Conservation (phyloP, 495 filamentous ascomycete species). For the Acidiella bohemica region DNA sequence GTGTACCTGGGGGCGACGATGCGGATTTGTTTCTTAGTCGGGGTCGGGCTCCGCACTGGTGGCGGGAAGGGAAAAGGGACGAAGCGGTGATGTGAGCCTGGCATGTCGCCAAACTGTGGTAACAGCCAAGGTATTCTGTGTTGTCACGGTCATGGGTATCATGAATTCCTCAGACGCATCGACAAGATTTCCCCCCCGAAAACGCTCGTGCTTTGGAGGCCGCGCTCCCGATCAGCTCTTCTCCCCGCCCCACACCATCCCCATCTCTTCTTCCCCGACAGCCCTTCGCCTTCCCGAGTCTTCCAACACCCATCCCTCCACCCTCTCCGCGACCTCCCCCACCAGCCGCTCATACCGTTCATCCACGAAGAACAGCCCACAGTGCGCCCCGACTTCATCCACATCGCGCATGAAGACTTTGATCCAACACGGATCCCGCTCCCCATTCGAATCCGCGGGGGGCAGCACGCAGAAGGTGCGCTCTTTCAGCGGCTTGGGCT, state of each 20-base stretch:
- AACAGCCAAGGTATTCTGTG: too few relatives aligned
- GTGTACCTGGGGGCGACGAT: slow-evolving; percentile 20
- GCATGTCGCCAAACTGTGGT: too few relatives aligned
- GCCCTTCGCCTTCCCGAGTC: too few relatives aligned
- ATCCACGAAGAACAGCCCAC: slow-evolving; percentile 59
- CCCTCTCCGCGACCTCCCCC: slow-evolving; percentile 53
- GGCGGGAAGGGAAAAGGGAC: neutral
- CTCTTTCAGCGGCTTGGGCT: slow-evolving; percentile 20
- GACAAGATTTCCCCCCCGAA: too few relatives aligned
- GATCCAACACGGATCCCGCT: slow-evolving; percentile 55
- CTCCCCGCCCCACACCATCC: too few relatives aligned
- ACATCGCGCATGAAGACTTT: slow-evolving; percentile 66
- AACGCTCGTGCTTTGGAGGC: too few relatives aligned
- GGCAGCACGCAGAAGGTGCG: slow-evolving; percentile 73
- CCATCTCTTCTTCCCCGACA: too few relatives aligned
- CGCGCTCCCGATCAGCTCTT: too few relatives aligned
- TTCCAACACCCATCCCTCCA: slow-evolving; percentile 74
- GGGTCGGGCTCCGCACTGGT: slow-evolving; percentile 5
- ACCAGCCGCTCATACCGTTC: slow-evolving; percentile 61
- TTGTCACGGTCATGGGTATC: too few relatives aligned
- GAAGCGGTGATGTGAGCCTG: too few relatives aligned
- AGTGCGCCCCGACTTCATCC: slow-evolving; percentile 77
- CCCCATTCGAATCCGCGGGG: slow-evolving; percentile 29
- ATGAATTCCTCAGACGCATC: too few relatives aligned
- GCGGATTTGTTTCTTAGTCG: slow-evolving; percentile 16